phyloP scores from a whole-genome alignment of 306 rosid genomes.

The Pyrus pyrifolia region DNA sequence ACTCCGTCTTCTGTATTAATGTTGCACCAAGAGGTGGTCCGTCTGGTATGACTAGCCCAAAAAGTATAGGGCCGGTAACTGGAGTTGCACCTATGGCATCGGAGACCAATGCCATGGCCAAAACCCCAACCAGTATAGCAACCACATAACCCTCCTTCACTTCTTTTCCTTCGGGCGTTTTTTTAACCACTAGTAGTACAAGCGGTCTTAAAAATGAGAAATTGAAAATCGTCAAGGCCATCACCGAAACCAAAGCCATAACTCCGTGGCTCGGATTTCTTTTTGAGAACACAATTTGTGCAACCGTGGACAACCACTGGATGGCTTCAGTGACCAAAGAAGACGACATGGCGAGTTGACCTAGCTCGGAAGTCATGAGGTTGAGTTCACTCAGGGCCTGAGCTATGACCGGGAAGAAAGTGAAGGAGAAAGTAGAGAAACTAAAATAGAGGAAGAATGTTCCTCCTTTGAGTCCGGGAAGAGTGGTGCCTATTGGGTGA shows the following conservation, averaged over 20 bases:
- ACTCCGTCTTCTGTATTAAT: constrained; percentile 43
- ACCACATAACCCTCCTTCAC: constrained; percentile 15
- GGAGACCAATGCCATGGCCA: constrained; percentile 32
- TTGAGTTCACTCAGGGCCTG: constrained; percentile 21
- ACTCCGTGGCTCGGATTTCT: neutral
- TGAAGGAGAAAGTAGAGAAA: neutral
- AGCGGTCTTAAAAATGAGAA: constrained; percentile 7
- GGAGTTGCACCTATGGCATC: constrained; percentile 41
- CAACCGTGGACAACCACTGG: neutral
- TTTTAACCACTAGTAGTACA: neutral
- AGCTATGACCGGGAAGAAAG: constrained; percentile 19
- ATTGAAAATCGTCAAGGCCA: neutral
- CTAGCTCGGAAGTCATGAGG: constrained; percentile 25
- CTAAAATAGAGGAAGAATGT: neutral
- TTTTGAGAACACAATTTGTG: neutral
- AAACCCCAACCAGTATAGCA: constrained; percentile 22
- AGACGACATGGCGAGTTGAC: constrained; percentile 23
- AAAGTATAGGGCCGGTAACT: constrained; percentile 27
- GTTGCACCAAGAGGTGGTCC: constrained; percentile 69
- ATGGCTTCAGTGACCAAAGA: constrained; percentile 14
- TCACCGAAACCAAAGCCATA: neutral
- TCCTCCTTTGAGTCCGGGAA: neutral
- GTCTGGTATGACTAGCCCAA: constrained; percentile 60
- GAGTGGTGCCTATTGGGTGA: no score
- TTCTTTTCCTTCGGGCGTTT: constrained; percentile 19